Percentiles rank a stretch among this genome's conserved stretches.
Conservation (phyloP, 2,329 filamentous ascomycete species). For the Plenodomus tracheiphilus region DNA sequence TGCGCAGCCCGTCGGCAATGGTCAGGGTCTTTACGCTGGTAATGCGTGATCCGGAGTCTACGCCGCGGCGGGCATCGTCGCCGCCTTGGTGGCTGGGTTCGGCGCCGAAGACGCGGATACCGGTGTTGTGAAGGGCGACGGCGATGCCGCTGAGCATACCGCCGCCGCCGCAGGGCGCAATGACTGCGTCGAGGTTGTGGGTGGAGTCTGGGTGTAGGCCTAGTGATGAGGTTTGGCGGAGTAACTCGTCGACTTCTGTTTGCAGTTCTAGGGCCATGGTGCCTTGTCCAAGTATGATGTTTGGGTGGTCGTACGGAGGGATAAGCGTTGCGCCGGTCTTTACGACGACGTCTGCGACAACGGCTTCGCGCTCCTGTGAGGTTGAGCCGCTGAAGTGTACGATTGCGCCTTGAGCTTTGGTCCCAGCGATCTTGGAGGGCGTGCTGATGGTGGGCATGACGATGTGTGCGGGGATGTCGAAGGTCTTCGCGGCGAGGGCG, state of each 20-base stretch:
- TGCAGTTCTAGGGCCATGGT: slow-evolving; percentile 83
- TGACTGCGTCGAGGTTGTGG: slow-evolving; percentile 56
- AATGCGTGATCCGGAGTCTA: slow-evolving; percentile 67
- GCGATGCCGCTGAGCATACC: slow-evolving; percentile 85
- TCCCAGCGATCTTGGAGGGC: slow-evolving; percentile 84
- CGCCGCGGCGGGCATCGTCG: slow-evolving; percentile 77
- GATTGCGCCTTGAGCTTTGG: slow-evolving; percentile 73
- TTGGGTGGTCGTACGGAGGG: slow-evolving; percentile 88
- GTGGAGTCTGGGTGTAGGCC: slow-evolving; percentile 13
- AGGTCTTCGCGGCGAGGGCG: slow-evolving; percentile 76
- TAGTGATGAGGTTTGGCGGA: slow-evolving; percentile 35
- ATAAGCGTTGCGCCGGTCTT: slow-evolving; percentile 78
- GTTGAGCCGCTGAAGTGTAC: slow-evolving; percentile 85
- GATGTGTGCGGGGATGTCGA: slow-evolving; percentile 78
- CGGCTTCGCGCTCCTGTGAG: slow-evolving; percentile 76
- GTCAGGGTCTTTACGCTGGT: slow-evolving; percentile 73
- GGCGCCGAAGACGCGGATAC: slow-evolving; percentile 78
- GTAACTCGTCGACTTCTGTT: slow-evolving; percentile 65
- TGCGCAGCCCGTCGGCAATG: slow-evolving; percentile 85
- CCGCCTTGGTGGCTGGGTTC: slow-evolving; percentile 83
- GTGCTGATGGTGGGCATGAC: slow-evolving; percentile 90
- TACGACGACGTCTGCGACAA: slow-evolving; percentile 68
- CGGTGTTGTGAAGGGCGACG: slow-evolving; percentile 71
- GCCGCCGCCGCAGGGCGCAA: slow-evolving; percentile 84
- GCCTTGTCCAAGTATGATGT: slow-evolving; percentile 93